Evolutionary conservation across 2,329 filamentous ascomycete genomes (phyloP), one percentile per base, ranked within the genome.

Genomic region (Ceratocystis albifundus): DNA sequence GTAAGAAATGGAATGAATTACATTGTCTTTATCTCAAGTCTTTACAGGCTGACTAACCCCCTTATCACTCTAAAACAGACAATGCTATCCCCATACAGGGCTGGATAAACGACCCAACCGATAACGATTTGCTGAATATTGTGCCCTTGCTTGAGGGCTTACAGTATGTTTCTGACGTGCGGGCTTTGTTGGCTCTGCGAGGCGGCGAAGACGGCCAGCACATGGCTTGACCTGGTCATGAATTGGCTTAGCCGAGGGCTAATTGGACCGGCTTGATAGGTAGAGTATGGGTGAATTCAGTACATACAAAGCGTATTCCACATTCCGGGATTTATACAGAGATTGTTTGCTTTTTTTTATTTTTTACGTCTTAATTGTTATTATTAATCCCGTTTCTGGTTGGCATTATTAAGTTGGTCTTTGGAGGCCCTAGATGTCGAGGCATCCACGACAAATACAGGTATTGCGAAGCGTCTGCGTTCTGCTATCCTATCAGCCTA

Each of bases 81-180:
- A 99, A 99, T 78, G 94, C 94, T 63, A 96, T 99, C 72, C 94
- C 94, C 2, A 97, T 99, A 74, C 93, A 97, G 79, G 94, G 94
- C 73, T 99, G 94, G 94, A 97, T 99, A 77, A 96, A 88, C 75
- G 94, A 99, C 77, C 94, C 94, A 25, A 97, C 94, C 30, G 94
- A 99, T 77, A 94, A 92, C 74, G 93, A 96, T 74, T 80, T 99
- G 70, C 82, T 97, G 75, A 90, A 97, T 76, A 81, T 99, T 68
- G 86, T 99, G 67, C 94, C 94, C 41, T 80, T 97, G 72, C 81
- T 99, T 57, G 94, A 99, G 77, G 94, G 90, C 20, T 78, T 99
- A 73, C 94, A 97, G 78, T 96, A 97, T 77, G 92, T 94, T 70
- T 96, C 93, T 64, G 94, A 99, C 76, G 93, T 99, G 68, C 84